phyloP scores from a whole-genome alignment of 257 asterid genomes.

The Capsicum chinense region DNA sequence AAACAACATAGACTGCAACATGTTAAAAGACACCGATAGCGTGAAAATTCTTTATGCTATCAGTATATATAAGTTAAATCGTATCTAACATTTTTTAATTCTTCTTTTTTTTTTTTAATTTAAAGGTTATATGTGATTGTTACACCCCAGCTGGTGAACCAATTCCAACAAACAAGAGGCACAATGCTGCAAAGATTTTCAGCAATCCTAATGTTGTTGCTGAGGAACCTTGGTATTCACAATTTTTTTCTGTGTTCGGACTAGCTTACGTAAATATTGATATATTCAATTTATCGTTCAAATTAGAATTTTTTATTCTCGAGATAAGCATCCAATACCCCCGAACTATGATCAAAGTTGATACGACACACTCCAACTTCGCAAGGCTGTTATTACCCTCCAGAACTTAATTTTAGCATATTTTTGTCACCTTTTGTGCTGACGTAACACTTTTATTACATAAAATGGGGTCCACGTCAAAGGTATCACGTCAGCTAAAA shows the following conservation, averaged over 20 bases:
- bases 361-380: too few species aligned
- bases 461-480: too few species aligned
- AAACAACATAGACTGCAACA: background rate
- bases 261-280: background rate
- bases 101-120: background rate
- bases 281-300: background rate
- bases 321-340: too few species aligned
- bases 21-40: background rate
- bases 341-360: too few species aligned
- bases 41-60: background rate
- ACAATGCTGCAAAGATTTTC: slow-evolving; percentile 84
- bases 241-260: too few species aligned
- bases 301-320: background rate
- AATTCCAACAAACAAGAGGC: slow-evolving; percentile 92
- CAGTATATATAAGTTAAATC: too few species aligned
- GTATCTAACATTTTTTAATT: background rate
- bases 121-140: slow-evolving; percentile 88
- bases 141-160: slow-evolving; percentile 98
- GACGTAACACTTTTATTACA: too few species aligned
- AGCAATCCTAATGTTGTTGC: slow-evolving; percentile 72
- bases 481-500: too few species aligned
- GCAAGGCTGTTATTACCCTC: too few species aligned
- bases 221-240: slow-evolving; percentile 44
- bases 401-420: too few species aligned
- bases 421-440: too few species aligned